Conservation (phyloP, 2,329 filamentous ascomycete species). For the Colletotrichum sp. region DNA sequence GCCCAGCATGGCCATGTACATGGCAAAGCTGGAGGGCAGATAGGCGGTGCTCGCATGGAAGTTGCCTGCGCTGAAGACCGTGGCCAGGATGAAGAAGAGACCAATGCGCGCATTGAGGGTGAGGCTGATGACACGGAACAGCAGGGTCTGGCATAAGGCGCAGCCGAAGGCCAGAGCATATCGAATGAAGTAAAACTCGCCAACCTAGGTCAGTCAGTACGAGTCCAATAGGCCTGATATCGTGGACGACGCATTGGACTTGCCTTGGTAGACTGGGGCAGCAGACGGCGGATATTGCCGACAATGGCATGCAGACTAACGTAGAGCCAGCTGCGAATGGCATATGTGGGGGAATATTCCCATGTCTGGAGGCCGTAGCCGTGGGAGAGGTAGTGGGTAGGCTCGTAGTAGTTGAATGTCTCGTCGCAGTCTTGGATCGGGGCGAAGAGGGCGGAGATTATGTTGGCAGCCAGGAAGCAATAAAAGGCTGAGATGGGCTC, state of each 20-base stretch:
- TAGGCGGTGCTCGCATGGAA: slow-evolving; percentile 90
- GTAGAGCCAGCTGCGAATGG: slow-evolving; percentile 96
- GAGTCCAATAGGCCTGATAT: fast-evolving
- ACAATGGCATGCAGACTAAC: slow-evolving; percentile 78
- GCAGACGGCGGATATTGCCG: slow-evolving; percentile 69
- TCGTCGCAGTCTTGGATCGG: slow-evolving; percentile 99
- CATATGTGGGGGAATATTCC: slow-evolving; percentile 96
- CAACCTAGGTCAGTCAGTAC: slow-evolving; percentile 42
- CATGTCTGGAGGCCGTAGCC: slow-evolving; percentile 95
- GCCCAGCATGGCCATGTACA: slow-evolving; percentile 91
- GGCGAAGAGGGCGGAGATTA: slow-evolving; percentile 79
- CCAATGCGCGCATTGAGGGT: slow-evolving; percentile 84
- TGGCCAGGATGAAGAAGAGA: slow-evolving; percentile 80
- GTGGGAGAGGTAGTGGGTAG: slow-evolving; percentile 90
- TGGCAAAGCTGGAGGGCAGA: slow-evolving; percentile 93
- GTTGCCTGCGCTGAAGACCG: slow-evolving; percentile 84
- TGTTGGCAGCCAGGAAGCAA: slow-evolving; percentile 75
- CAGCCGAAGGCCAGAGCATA: slow-evolving; percentile 76
- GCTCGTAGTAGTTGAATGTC: slow-evolving; percentile 99
- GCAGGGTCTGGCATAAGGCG: slow-evolving; percentile 79
- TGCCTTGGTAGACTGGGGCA: slow-evolving; percentile 67
- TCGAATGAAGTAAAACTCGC: slow-evolving; percentile 89
- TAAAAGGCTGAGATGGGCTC: slow-evolving; percentile 81
- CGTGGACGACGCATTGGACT: neutral
- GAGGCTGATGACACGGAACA: slow-evolving; percentile 79